Conservation (phyloP, 2,329 filamentous ascomycete genomes). For the Sporothrix phasma region DNA sequence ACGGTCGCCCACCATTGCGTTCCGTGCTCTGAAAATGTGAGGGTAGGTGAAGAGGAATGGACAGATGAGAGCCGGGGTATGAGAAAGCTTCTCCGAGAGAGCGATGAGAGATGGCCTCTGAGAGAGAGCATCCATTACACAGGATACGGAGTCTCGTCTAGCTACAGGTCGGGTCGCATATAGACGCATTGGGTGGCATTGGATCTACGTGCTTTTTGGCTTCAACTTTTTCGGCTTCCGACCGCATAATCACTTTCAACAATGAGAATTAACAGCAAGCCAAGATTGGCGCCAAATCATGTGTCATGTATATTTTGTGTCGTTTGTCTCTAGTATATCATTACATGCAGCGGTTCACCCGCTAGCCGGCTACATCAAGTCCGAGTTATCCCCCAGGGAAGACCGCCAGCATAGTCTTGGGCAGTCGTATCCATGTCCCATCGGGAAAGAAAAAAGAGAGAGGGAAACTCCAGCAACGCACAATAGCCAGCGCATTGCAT, state of each 20-base stretch:
- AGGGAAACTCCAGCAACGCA: not conserved
- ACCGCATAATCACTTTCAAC: constrained; percentile 1
- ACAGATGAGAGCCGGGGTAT: not conserved
- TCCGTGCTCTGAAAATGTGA: constrained; percentile 47
- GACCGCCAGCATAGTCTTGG: not conserved
- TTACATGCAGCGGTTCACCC: not conserved
- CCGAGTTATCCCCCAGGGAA: not conserved
- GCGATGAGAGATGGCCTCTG: not conserved
- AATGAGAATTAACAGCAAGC: not conserved
- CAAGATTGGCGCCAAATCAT: not conserved
- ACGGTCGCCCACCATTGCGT: constrained; percentile 53
- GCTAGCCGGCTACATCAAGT: not conserved
- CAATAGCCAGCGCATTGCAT: not conserved
- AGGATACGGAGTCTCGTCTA: not conserved
- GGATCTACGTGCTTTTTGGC: not conserved
- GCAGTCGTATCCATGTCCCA: not conserved
- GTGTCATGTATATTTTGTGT: not conserved
- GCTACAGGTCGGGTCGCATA: not conserved
- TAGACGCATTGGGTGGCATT: constrained; percentile 4
- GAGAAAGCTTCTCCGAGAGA: not conserved
- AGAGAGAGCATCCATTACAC: not conserved
- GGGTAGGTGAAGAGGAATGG: not conserved
- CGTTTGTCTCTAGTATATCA: not conserved
- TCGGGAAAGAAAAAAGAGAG: not conserved
- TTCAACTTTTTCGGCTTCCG: not conserved